Base-by-base conservation (phyloP, 441 rosid species). In the Gossypium lobatum region DNA sequence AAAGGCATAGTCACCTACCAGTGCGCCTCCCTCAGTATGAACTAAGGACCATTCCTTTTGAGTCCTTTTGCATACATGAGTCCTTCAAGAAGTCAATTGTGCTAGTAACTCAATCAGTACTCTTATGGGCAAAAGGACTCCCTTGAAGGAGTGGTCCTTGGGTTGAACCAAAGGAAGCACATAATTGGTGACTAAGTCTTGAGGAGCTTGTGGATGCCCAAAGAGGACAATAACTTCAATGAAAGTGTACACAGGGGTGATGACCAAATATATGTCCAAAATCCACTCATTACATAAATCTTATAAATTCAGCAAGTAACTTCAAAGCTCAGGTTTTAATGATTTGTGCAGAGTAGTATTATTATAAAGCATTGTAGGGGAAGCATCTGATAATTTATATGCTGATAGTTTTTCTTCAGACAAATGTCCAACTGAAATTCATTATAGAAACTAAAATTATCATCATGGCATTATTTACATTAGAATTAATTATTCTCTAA, bases 371-470 rank as follows among this genome's bases (percentile, higher is more conserved):
- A 67, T n/a, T 48, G 54, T 8, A 25, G 71, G 21, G 34, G 53
- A 25, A 61, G 16, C 31, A 25, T 68, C 60, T 23, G 21, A 67
- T 67, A 25, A 46, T 48, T 8, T 26, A 50, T 25, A 26, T 50
- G n/a, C 45, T n/a, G 45, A 68, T 50, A n/a, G 39, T 50, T 50
- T 25, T 50, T 50, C 72, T 68, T 26, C 17, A 3, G 6, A 68
- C 10, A 68, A 39, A 68, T 16, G 72, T 26, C 17, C 14, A 26
- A 16, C 45, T 16, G 45, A 50, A 58, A 68, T 67, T 67, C 59
- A 25, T 25, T 54, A 50, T n/a, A 67, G 59, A 67, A 67, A 26
- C 72, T 50, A 50, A 50, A 48, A 26, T 67, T 67, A 67, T 48
- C 71, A 48, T 26, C 71, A 25, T 8, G 39, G 34, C 58, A 67